Evolutionary conservation across 805 yeast species (phyloP), one percentile per base, ranked within the genome.

Genomic region (Priceomyces haplophilus): DNA sequence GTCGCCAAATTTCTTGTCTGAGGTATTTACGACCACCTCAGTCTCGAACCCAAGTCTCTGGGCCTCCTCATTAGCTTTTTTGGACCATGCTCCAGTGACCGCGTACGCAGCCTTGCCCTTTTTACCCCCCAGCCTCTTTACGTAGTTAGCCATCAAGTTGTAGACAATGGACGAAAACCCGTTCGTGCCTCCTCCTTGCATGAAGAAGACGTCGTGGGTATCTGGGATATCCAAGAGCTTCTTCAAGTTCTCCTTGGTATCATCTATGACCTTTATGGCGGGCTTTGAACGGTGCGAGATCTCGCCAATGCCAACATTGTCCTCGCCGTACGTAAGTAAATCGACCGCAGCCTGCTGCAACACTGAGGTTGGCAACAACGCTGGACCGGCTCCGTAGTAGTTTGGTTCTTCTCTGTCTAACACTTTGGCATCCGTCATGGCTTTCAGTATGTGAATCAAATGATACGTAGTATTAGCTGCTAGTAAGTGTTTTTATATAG

Each of bases 341-440:
- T 93, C 98, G 24, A 63, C 60, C 1, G 97, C 95, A 4, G 97
- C 96, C 67, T 87, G 83, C 65, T 88, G 83, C 42, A 93, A 75
- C 2, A 91, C 98, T 3, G 65, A 58, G 3, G 91, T 81, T 25
- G 98, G 97, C 34, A 93, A 73, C 40, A 83, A 76, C 1, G 99
- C 99, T 38, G 99, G 99, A 11, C 99, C 99, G n/a, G 99, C 98
- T 44, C 98, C 99, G 57, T 88, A 93, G 62, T 93, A 87, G 57
- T 79, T 71, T 43, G 89, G 88, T 56, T 82, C 82, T 61, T 75
- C 82, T 70, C 91, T 79, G 37, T 78, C 75, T 41, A 82, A 64
- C 10, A 75, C 27, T 40, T 36, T 49, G 20, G 39, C 34, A 20
- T 34, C 21, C 12, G 24, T 27, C 42, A 40, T 40, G 20, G 25